These are phyloP conservation scores for Salvia rosmarinus DNA, from an alignment of 257 asterid species.

Conservation along the genomic window DNA sequence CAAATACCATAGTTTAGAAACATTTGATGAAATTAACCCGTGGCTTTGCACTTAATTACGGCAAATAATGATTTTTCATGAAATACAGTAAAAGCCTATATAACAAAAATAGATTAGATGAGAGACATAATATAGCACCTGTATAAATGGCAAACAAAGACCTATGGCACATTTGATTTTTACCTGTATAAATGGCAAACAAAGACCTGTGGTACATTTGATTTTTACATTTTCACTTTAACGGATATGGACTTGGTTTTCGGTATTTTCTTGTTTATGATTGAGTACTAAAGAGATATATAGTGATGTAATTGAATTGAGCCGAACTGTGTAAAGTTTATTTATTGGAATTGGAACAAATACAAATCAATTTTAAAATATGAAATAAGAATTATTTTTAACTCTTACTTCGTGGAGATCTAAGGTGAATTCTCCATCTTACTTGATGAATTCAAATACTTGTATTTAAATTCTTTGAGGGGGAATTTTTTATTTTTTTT, in stretches of 20 bases:
- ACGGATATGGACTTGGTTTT: background rate
- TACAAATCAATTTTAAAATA: no score
- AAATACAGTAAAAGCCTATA: background rate
- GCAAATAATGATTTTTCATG: background rate
- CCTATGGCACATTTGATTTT: background rate
- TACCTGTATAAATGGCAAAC: background rate
- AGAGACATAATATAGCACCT: background rate
- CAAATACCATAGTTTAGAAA: no score
- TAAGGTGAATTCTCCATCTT: no score
- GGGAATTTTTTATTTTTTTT: no score
- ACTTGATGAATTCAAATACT: no score
- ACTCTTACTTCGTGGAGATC: no score
- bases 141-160: conserved; percentile 1
- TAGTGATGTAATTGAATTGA: no score
- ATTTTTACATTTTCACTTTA: background rate
- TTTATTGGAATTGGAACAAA: no score
- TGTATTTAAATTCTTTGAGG: no score
- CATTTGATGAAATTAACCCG: no score
- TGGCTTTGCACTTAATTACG: background rate
- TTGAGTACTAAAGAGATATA: background rate
- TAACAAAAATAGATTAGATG: background rate
- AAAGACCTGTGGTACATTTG: background rate
- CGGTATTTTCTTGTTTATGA: background rate
- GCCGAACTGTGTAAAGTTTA: no score
- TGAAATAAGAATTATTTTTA: no score